phyloP scores from a whole-genome alignment of 352 stramenopile species.

The Globisporangium takayamanum region DNA sequence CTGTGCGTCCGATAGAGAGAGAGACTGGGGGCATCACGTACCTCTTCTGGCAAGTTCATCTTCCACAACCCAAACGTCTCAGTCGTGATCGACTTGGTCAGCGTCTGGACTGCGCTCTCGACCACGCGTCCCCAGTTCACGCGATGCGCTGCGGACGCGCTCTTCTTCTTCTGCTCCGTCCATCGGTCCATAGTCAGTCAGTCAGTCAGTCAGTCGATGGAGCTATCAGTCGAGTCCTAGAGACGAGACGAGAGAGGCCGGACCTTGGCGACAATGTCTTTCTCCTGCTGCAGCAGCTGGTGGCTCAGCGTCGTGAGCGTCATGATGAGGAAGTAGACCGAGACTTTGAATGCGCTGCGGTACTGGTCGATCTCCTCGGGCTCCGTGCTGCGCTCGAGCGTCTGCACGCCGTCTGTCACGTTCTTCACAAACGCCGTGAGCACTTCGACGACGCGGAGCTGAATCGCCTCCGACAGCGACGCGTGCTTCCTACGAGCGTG shows the following conservation, averaged over 20 bases:
- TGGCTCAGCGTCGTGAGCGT: conserved; percentile 45
- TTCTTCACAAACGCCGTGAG: conserved; percentile 55
- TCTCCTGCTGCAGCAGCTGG: conserved; percentile 42
- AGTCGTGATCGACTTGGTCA: conserved; percentile 55
- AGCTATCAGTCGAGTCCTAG: too few relatives aligned
- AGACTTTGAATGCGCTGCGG: conserved; percentile 58
- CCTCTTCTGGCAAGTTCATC: conserved; percentile 77
- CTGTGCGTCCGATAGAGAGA: background rate
- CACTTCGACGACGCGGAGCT: conserved; percentile 62
- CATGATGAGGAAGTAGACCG: conserved; percentile 68
- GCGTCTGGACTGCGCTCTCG: conserved; percentile 45
- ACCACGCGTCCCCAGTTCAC: conserved; percentile 64
- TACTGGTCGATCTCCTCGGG: conserved; percentile 32
- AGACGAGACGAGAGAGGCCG: background rate
- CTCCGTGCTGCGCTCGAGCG: conserved; percentile 24
- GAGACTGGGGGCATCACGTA: conserved; percentile 7
- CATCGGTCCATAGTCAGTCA: background rate
- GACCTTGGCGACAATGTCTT: conserved; percentile 53
- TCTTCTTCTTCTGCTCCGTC: conserved; percentile 21
- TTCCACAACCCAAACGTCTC: conserved; percentile 67
- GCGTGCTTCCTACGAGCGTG: conserved; percentile 35
- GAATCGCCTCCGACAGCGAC: conserved; percentile 33
- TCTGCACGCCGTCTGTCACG: conserved; percentile 43
- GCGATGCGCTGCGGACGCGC: conserved; percentile 27
- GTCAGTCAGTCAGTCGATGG: too few relatives aligned